Conservation (phyloP, 2,329 filamentous ascomycete genomes). For the Madurella fahalii region DNA sequence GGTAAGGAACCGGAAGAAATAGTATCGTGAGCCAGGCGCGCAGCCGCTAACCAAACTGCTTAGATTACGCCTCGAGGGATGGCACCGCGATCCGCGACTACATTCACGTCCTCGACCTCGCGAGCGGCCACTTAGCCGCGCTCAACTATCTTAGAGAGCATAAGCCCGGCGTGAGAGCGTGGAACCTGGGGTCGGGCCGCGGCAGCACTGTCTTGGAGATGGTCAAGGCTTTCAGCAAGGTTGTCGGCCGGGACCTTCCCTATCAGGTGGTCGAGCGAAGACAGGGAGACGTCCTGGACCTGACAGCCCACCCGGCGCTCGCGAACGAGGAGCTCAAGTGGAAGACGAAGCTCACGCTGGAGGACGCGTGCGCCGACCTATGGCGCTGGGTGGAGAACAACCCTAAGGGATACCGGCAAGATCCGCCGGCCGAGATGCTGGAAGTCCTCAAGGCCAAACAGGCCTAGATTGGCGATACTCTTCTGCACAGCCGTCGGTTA, state of each 20-base stretch:
- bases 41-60: background rate
- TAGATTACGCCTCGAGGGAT: conserved; percentile 87
- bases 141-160: conserved; percentile 83
- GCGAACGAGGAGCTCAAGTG: conserved; percentile 87
- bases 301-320: conserved; percentile 84
- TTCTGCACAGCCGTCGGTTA: background rate
- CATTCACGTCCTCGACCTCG: conserved; percentile 91
- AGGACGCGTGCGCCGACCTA: conserved; percentile 88
- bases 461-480: background rate
- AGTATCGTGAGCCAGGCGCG: conserved; percentile 28
- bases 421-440: conserved; percentile 79
- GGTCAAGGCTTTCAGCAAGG: conserved; percentile 85
- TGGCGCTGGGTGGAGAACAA: conserved; percentile 99
- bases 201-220: conserved; percentile 97
- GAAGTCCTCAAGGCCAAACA: conserved; percentile 52
- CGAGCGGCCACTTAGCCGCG: conserved; percentile 79
- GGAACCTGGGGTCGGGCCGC: conserved; percentile 93
- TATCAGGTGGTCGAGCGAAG: conserved; percentile 83
- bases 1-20: conserved; percentile 46
- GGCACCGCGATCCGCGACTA: conserved; percentile 96
- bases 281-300: conserved; percentile 85
- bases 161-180: conserved; percentile 85
- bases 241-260: conserved; percentile 78
- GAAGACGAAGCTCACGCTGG: conserved; percentile 86
- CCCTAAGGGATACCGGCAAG: conserved; percentile 87